phyloP scores from a whole-genome alignment of 2,329 filamentous ascomycete genomes.

The Arachnomyces sp. region DNA sequence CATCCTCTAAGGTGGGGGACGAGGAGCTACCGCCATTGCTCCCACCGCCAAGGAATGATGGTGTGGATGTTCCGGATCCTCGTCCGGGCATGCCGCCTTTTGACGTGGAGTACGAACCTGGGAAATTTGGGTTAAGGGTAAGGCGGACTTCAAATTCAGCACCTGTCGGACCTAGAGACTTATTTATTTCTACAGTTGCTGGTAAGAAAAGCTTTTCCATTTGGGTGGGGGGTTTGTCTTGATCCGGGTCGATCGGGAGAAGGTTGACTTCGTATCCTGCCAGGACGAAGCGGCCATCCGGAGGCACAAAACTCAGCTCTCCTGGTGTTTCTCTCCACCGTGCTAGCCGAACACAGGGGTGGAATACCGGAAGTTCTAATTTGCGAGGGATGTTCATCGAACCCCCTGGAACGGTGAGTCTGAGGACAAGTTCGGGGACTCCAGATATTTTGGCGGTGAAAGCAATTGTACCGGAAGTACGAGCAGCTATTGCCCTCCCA shows the following conservation, averaged over 20 bases:
- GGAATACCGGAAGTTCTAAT: slow-evolving; percentile 86
- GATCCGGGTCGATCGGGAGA: slow-evolving; percentile 60
- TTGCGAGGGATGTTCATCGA: slow-evolving; percentile 65
- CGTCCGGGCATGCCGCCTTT: slow-evolving; percentile 25
- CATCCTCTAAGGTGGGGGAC: slow-evolving; percentile 62
- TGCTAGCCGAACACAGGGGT: slow-evolving; percentile 87
- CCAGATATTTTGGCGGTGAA: slow-evolving; percentile 95
- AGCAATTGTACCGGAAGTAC: slow-evolving; percentile 84
- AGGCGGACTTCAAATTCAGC: slow-evolving; percentile 85
- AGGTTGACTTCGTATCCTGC: slow-evolving; percentile 93
- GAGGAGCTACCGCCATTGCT: slow-evolving; percentile 49
- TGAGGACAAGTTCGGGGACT: slow-evolving; percentile 80
- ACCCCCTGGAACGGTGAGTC: slow-evolving; percentile 72
- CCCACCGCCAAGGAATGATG: slow-evolving; percentile 42
- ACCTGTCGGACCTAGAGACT: slow-evolving; percentile 64
- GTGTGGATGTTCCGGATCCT: slow-evolving; percentile 41
- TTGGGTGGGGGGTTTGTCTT: slow-evolving; percentile 47
- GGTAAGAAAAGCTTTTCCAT: slow-evolving; percentile 68
- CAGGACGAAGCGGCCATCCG: slow-evolving; percentile 87
- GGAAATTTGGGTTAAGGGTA: slow-evolving; percentile 60
- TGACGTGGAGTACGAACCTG: slow-evolving; percentile 39
- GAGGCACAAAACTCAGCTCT: slow-evolving; percentile 90
- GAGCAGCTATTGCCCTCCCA: slow-evolving; percentile 75
- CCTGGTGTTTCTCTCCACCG: slow-evolving; percentile 83
- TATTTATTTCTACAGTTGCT: slow-evolving; percentile 72